A percentile compares a stretch with the other conserved stretches of the same genome.
Conservation (phyloP, 2,329 filamentous ascomycete species). For the Botrytis pseudocinerea region DNA sequence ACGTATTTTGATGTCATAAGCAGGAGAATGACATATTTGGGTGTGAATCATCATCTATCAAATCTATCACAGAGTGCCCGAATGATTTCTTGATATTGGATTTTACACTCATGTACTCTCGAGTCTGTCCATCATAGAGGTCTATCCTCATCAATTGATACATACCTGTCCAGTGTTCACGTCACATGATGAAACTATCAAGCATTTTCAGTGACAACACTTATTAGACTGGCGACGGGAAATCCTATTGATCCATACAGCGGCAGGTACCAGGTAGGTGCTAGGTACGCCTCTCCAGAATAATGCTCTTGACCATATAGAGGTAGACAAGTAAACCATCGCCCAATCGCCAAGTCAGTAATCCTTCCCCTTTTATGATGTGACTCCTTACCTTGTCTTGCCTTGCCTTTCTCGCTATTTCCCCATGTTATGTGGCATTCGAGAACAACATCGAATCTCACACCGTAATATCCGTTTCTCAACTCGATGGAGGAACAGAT, state of each 20-base stretch:
- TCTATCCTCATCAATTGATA: background rate
- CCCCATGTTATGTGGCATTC: slow-evolving; percentile 4
- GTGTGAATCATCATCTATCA: background rate
- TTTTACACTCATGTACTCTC: too few relatives aligned
- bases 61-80: background rate
- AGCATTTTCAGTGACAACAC: background rate
- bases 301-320: background rate
- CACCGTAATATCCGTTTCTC: background rate
- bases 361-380: background rate
- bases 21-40: background rate
- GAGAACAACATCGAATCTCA: slow-evolving; percentile 2
- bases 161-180: background rate
- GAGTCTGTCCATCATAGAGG: too few relatives aligned
- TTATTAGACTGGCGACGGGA: background rate
- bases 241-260: background rate
- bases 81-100: background rate
- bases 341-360: background rate
- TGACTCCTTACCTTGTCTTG: background rate
- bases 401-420: background rate
- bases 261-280: background rate
- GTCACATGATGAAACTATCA: background rate
- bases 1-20: background rate
- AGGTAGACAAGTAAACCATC: background rate
- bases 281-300: background rate
- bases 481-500: background rate